A percentile compares a stretch with the other conserved stretches of the same genome.
These are phyloP conservation scores for Linum lewisii DNA, from an alignment of 345 rosid genomes.

Conservation along the genomic window DNA sequence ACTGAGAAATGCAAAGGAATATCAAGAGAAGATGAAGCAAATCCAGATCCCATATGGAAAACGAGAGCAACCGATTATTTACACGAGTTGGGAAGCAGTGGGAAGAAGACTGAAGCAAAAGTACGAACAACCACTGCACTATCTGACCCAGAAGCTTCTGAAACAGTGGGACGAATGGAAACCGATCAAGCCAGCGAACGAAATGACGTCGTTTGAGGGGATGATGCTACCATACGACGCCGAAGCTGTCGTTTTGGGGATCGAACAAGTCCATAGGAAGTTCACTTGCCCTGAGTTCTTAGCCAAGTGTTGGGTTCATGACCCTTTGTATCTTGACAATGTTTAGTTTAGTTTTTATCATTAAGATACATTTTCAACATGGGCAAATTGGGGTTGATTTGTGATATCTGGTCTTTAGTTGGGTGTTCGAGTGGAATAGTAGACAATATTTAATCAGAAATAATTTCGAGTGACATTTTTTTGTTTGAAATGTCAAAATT, in stretches of 20 bases:
- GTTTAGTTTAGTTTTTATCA: too few relatives aligned
- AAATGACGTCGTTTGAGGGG: neutral
- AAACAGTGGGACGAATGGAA: neutral
- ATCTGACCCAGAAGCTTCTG: neutral
- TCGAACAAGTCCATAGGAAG: neutral
- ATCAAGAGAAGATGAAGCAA: neutral
- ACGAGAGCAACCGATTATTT: neutral
- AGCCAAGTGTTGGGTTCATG: neutral
- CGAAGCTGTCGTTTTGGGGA: neutral
- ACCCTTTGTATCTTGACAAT: neutral
- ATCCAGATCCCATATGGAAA: neutral
- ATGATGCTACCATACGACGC: neutral
- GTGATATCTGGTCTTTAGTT: too few relatives aligned
- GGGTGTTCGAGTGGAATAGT: too few relatives aligned
- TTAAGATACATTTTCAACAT: too few relatives aligned
- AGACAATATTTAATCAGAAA: too few relatives aligned
- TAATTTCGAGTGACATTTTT: too few relatives aligned
- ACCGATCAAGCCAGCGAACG: neutral
- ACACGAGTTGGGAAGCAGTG: neutral
- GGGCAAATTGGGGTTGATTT: too few relatives aligned
- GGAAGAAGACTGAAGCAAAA: neutral
- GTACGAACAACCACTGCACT: neutral
- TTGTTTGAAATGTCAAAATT: too few relatives aligned
- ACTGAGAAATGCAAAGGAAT: neutral
- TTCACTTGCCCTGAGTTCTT: neutral